Percentiles rank a stretch among this genome's conserved stretches.
These are phyloP conservation scores for Plantago major DNA, from an alignment of 257 asterid genomes.

Conservation along the genomic window DNA sequence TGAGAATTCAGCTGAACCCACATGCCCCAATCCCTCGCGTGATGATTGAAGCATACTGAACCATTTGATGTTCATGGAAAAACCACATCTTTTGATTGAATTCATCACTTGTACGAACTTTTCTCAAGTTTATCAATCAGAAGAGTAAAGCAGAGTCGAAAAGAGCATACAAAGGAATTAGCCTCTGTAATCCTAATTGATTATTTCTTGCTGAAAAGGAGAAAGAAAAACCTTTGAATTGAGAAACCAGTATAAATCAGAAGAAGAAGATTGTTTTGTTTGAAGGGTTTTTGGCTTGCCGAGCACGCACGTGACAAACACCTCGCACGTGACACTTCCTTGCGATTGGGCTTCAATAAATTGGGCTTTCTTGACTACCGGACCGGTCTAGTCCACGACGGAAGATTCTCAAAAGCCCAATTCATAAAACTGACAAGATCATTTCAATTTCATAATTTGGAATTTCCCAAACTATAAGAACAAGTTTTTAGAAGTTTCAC, in stretches of 20 bases:
- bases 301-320: neutral
- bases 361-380: too few relatives aligned
- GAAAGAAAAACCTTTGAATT: neutral
- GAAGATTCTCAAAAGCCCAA: too few relatives aligned
- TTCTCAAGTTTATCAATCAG: neutral
- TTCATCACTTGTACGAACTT: constrained; percentile 24
- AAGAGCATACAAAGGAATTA: too few relatives aligned
- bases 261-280: too few relatives aligned
- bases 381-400: too few relatives aligned
- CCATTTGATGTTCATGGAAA: constrained; percentile 40
- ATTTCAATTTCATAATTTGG: too few relatives aligned
- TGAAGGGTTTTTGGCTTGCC: neutral
- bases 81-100: constrained; percentile 33
- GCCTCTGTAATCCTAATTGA: too few relatives aligned
- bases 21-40: constrained; percentile 31
- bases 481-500: too few relatives aligned
- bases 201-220: neutral
- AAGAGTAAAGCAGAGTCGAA: neutral
- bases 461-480: too few relatives aligned
- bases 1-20: constrained; percentile 39
- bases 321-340: neutral
- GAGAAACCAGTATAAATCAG: neutral
- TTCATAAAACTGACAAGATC: too few relatives aligned
- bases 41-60: constrained; percentile 34
- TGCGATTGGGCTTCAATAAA: too few relatives aligned